A percentile compares a stretch with the other conserved stretches of the same genome.
Conservation (phyloP, 768 basidiomycete genomes). For the Termitomyces sp. region DNA sequence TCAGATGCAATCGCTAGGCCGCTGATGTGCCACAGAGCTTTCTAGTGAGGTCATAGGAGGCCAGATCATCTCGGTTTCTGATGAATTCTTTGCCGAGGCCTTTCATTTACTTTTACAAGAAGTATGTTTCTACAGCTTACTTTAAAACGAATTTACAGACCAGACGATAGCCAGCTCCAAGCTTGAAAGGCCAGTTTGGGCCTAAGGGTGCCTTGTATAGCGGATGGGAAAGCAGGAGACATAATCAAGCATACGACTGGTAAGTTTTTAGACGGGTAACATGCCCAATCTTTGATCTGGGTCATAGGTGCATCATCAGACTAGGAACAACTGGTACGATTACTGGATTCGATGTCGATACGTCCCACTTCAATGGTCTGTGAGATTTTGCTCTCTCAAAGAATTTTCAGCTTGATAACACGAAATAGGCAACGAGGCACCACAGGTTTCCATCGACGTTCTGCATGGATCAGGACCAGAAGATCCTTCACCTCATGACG, state of each 20-base stretch:
- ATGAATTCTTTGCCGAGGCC: constrained; percentile 94
- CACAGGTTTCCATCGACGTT: constrained; percentile 71
- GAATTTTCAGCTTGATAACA: neutral
- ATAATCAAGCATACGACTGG: constrained; percentile 91
- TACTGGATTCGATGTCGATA: constrained; percentile 89
- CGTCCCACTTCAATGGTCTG: constrained; percentile 86
- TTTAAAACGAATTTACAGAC: constrained; percentile 1
- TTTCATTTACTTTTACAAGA: constrained; percentile 77
- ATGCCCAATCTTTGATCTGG: neutral
- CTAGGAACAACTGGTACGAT: constrained; percentile 75
- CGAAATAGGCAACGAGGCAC: constrained; percentile 74
- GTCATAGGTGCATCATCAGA: constrained; percentile 78
- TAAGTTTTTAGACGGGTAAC: constrained; percentile 20
- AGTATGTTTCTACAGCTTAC: constrained; percentile 35
- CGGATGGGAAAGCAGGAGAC: constrained; percentile 91
- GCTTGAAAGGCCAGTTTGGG: constrained; percentile 94
- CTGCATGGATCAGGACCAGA: constrained; percentile 37
- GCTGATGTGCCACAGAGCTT: constrained; percentile 51
- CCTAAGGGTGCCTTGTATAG: constrained; percentile 91
- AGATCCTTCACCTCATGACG: constrained; percentile 40
- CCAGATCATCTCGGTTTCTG: constrained; percentile 68
- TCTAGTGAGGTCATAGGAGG: constrained; percentile 85
- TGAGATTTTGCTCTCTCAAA: neutral
- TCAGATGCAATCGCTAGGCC: neutral
- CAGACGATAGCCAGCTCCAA: constrained; percentile 64